These are phyloP conservation scores for Gracilaria vermiculophylla DNA, from an alignment of 23 red algal species.

Conservation along the genomic window DNA sequence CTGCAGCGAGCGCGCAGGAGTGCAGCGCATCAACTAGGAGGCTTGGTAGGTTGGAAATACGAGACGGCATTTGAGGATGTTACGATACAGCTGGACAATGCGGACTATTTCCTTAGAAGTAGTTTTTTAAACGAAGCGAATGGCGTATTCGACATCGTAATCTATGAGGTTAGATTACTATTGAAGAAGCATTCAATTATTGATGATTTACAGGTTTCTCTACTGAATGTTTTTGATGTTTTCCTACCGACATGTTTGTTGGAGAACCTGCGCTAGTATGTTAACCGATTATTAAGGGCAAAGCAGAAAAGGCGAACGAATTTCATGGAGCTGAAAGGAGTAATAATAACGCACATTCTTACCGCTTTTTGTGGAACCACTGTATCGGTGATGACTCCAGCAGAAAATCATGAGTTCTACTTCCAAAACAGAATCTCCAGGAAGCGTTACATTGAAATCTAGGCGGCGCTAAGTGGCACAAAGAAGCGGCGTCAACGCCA, in stretches of 20 bases:
- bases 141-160: no score
- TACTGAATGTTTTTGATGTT: background rate
- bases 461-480: background rate
- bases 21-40: no score
- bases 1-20: no score
- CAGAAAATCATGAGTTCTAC: background rate
- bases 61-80: no score
- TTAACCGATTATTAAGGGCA: background rate
- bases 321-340: background rate
- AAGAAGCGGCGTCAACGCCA: background rate
- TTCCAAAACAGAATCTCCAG: conserved; percentile 6
- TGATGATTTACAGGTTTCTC: no score
- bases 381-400: background rate
- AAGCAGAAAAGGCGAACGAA: background rate
- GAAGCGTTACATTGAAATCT: background rate
- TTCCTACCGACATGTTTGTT: background rate
- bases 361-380: background rate
- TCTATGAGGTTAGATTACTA: no score
- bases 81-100: no score
- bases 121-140: no score
- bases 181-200: no score
- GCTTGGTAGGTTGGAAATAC: no score
- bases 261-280: background rate
- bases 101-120: no score
- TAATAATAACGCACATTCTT: background rate